Conservation (phyloP, 1,284 basidiomycete species). For the Coniferiporia sulphurascens region DNA sequence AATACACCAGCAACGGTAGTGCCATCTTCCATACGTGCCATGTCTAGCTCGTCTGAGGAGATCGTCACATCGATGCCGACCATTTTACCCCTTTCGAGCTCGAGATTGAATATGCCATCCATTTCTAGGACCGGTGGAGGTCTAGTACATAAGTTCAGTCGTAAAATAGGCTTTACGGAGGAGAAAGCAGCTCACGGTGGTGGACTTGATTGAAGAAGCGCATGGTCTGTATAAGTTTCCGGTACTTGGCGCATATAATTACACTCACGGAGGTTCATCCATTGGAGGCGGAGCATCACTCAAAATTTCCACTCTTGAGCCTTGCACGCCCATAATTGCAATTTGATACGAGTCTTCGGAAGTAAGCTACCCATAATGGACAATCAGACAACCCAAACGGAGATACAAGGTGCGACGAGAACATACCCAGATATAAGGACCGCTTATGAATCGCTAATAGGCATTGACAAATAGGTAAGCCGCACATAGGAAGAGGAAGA, state of each 20-base stretch:
- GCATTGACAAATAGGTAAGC: conserved; percentile 18
- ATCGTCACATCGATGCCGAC: conserved; percentile 73
- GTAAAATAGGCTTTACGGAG: neutral
- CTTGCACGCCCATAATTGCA: conserved; percentile 70
- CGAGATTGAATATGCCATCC: conserved; percentile 75
- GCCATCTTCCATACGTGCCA: conserved; percentile 83
- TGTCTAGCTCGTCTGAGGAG: conserved; percentile 71
- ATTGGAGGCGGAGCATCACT: conserved; percentile 75
- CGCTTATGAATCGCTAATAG: conserved; percentile 62
- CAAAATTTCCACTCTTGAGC: conserved; percentile 75
- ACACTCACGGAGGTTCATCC: conserved; percentile 70
- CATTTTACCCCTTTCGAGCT: conserved; percentile 66
- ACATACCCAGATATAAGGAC: conserved; percentile 73
- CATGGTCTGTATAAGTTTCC: conserved; percentile 10
- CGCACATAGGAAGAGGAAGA: neutral
- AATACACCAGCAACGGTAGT: conserved; percentile 76
- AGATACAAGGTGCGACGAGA: neutral
- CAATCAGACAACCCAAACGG: neutral
- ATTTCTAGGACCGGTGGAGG: conserved; percentile 81
- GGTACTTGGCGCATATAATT: neutral
- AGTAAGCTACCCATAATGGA: conserved; percentile 46
- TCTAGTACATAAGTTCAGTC: conserved; percentile 32
- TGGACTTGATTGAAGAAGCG: conserved; percentile 36
- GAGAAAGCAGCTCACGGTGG: conserved; percentile 56
- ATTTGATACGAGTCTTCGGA: conserved; percentile 82